These are phyloP conservation scores for Trichoderma arundinaceum DNA, from an alignment of 2,329 filamentous ascomycete species.

Conservation along the genomic window DNA sequence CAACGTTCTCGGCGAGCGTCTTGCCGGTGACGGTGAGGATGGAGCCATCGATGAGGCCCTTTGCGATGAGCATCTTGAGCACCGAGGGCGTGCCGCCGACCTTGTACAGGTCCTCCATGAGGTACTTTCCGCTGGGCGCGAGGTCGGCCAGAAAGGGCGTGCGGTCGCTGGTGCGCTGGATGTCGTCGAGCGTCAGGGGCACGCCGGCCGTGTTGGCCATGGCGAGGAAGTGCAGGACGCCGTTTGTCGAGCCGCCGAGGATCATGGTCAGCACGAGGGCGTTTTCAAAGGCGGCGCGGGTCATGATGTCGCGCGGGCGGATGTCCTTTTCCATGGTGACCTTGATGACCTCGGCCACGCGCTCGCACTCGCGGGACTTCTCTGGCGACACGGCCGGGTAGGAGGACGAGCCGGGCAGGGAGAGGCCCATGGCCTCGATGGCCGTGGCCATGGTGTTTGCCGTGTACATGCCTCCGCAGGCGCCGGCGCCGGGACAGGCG, in stretches of 20 bases:
- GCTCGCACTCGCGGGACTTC: constrained; percentile 86
- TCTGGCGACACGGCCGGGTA: constrained; percentile 80
- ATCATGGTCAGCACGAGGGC: constrained; percentile 90
- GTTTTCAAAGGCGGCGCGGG: constrained; percentile 82
- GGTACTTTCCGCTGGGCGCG: constrained; percentile 80
- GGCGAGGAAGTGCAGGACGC: constrained; percentile 85
- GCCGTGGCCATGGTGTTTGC: constrained; percentile 93
- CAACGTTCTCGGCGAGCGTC: constrained; percentile 82
- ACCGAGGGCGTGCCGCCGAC: constrained; percentile 86
- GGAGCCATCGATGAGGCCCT: constrained; percentile 74
- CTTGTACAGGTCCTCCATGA: constrained; percentile 86
- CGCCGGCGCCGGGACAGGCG: constrained; percentile 71
- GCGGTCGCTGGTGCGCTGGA: constrained; percentile 80
- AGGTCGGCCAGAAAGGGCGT: constrained; percentile 87
- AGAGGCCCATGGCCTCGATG: constrained; percentile 89
- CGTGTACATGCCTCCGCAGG: constrained; percentile 88
- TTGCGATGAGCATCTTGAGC: constrained; percentile 82
- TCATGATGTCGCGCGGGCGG: constrained; percentile 78
- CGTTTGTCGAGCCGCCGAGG: constrained; percentile 88
- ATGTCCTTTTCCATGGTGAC: constrained; percentile 83
- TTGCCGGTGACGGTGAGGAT: constrained; percentile 84
- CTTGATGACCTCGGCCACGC: constrained; percentile 77
- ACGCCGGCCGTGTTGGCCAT: constrained; percentile 88
- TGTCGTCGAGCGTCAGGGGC: constrained; percentile 76
- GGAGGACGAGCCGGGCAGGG: constrained; percentile 80